These are phyloP conservation scores for Stachybotrys echinatus DNA, from an alignment of 2,329 filamentous ascomycete genomes.

Conservation along the genomic window DNA sequence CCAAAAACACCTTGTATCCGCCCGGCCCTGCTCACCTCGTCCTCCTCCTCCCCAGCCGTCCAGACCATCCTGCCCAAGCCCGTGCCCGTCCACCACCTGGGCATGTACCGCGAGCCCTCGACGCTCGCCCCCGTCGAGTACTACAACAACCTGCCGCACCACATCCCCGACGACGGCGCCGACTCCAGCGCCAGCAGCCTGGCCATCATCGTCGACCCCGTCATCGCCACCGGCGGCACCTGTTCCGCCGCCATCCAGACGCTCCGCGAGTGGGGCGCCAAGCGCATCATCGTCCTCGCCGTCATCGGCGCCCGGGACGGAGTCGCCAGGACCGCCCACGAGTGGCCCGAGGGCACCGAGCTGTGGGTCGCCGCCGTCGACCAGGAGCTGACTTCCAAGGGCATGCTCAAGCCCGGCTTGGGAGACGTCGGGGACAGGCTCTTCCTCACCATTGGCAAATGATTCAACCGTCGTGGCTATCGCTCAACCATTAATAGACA, in stretches of 20 bases:
- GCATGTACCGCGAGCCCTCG: conserved; percentile 85
- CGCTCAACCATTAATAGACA: not conserved
- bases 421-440: conserved; percentile 88
- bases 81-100: conserved; percentile 86
- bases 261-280: conserved; percentile 85
- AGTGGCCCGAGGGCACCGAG: conserved; percentile 73
- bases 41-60: conserved; percentile 47
- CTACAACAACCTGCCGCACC: conserved; percentile 93
- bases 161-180: conserved; percentile 37
- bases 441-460: conserved; percentile 87
- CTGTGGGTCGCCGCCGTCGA: conserved; percentile 84
- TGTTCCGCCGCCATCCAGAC: conserved; percentile 86
- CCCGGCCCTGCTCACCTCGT: not conserved
- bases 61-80: conserved; percentile 75
- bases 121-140: conserved; percentile 90
- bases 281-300: conserved; percentile 69
- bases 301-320: conserved; percentile 71
- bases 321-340: conserved; percentile 63
- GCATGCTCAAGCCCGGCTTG: conserved; percentile 87
- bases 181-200: conserved; percentile 44
- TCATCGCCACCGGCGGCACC: conserved; percentile 91
- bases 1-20: not conserved
- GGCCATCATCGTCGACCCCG: conserved; percentile 82
- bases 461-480: conserved; percentile 9
- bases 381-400: conserved; percentile 63